Conservation (phyloP, 495 filamentous ascomycete species). For the Penicillium robsamsonii region DNA sequence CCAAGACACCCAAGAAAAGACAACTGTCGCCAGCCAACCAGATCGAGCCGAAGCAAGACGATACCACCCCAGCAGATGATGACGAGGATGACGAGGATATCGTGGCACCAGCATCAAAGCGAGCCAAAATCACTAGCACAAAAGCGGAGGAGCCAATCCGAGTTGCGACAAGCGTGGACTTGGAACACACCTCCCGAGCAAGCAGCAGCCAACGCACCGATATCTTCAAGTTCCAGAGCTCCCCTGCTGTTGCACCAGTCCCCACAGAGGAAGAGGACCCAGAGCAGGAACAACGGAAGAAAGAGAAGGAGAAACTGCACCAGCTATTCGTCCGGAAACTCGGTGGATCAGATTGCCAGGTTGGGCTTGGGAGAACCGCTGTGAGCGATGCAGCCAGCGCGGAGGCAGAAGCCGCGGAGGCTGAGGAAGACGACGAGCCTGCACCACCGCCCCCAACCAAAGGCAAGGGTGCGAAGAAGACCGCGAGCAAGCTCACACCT, state of each 20-base stretch:
- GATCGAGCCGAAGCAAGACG: constrained; percentile 19
- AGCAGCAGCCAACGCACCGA: constrained; percentile 39
- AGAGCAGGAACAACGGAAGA: constrained; percentile 43
- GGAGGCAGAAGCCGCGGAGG: constrained; percentile 46
- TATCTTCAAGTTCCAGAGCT: constrained; percentile 43
- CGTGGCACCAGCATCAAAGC: constrained; percentile 40
- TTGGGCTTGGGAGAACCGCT: constrained; percentile 60
- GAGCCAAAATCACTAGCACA: constrained; percentile 28
- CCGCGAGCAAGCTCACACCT: constrained; percentile 76
- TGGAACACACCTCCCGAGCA: constrained; percentile 18
- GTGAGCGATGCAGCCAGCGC: constrained; percentile 54
- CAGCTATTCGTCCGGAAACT: constrained; percentile 87
- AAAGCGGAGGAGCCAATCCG: constrained; percentile 15
- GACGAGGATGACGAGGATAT: constrained; percentile 41
- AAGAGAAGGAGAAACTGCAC: constrained; percentile 70
- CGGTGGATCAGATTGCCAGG: constrained; percentile 76
- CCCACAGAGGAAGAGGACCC: constrained; percentile 38
- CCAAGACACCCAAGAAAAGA: constrained; percentile 18
- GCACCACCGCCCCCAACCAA: constrained; percentile 51
- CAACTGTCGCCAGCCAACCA: constrained; percentile 16
- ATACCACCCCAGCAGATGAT: constrained; percentile 13
- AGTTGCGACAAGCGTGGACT: constrained; percentile 9
- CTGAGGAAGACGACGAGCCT: constrained; percentile 56
- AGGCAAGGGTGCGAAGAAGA: constrained; percentile 60
- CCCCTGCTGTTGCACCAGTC: constrained; percentile 21